Evolutionary conservation across 1,284 basidiomycete genomes (phyloP), one percentile per base, ranked within the genome.

Genomic region (Baeospora myosura): DNA sequence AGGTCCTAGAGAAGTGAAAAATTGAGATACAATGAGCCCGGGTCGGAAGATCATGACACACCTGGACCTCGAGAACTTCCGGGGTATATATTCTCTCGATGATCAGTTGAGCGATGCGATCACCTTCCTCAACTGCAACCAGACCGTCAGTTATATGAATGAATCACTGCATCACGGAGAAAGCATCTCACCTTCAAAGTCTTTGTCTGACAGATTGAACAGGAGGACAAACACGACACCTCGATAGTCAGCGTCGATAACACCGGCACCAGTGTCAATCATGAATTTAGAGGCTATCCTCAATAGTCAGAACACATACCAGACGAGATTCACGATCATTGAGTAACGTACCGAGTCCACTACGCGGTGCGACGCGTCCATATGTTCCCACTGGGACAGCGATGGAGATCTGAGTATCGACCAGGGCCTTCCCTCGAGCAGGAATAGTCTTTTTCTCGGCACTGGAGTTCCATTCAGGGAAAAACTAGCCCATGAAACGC

Each of bases 261-360:
- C 95, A 25, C 95, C 95, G 4, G 95, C 96, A 1, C 95, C 95
- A 0, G 90, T 94, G 60, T 96, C 88, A 48, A 98, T 97, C 74
- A 92, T 91, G 64, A 91, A 93, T 62, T 98, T 98, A 20, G 86
- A 86, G 3, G 95, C 94, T 94, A 52, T 16, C 7, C 8, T 14
- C 4, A 32, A 39, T 10, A 25, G 8, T 31, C 10, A 45, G 21
- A 11, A 22, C 34, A 4, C 5, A 12, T n/a, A 20, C 38, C 18
- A 10, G 16, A 3, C 25, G 25, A 7, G 22, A 17, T 8, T 14
- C 28, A 22, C 4, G 28, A 26, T 24, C n/a, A 18, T 34, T 21
- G 24, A 30, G 22, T 8, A 26, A 61, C 79, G 38, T 49, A 95
- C 93, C 94, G 12, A 98, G 77, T 4, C 95, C 95, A 55, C 86